Evolutionary conservation across 768 basidiomycete species (phyloP).

Genomic region (Tricholoma sp.): DNA sequence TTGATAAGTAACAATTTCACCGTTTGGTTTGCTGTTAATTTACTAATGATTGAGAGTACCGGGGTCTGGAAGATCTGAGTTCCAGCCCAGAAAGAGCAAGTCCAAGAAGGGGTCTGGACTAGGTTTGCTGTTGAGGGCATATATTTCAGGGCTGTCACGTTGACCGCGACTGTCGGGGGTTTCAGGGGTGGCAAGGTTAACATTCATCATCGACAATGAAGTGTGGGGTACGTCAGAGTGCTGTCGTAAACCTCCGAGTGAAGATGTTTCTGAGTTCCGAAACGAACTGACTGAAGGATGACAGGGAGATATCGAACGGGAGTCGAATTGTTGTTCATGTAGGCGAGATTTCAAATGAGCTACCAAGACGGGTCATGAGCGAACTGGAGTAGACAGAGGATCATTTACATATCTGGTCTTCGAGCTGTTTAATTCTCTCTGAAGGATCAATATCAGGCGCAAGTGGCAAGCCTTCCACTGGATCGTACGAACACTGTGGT

Average conservation of each 20-base stretch:
- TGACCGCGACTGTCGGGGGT: constrained; percentile 36
- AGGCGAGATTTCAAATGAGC: constrained; percentile 62
- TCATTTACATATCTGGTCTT: constrained; percentile 66
- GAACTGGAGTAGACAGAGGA: constrained; percentile 1
- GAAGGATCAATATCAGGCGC: constrained; percentile 75
- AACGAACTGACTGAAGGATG: constrained; percentile 18
- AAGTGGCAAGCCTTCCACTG: constrained; percentile 74
- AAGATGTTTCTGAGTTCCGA: constrained; percentile 13
- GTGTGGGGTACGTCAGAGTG: constrained; percentile 35
- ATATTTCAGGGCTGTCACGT: constrained; percentile 49
- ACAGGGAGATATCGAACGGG: constrained; percentile 34
- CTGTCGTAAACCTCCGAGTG: constrained; percentile 15
- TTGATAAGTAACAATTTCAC: constrained; percentile 4
- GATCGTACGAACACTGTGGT: constrained; percentile 83
- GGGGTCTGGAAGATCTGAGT: constrained; percentile 79
- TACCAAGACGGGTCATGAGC: constrained; percentile 20
- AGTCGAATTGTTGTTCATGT: constrained; percentile 42
- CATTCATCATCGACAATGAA: constrained; percentile 39
- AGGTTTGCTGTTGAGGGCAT: constrained; percentile 28
- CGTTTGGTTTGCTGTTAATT: constrained; percentile 19
- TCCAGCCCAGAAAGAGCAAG: constrained; percentile 75
- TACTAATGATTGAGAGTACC: constrained; percentile 71
- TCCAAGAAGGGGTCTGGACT: constrained; percentile 55
- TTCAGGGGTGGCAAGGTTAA: constrained; percentile 32
- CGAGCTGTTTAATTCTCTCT: constrained; percentile 72